Conservation (phyloP, 129 eudicot genomes). For the Logfia minima region DNA sequence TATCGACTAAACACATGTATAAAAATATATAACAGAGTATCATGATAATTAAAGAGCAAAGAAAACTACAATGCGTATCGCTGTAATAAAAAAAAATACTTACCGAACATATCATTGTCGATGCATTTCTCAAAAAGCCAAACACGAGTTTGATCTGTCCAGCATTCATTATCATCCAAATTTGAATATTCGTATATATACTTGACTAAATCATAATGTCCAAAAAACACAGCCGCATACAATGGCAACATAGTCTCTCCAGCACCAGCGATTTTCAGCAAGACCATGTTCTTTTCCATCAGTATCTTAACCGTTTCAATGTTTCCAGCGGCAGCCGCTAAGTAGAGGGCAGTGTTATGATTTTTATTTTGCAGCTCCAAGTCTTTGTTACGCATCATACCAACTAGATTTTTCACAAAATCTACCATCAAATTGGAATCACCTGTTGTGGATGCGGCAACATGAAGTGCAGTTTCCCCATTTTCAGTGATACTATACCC, state of each 20-base stretch:
- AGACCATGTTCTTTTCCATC: not conserved
- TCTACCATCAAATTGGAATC: not conserved
- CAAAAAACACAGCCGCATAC: conserved; percentile 4
- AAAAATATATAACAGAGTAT: not conserved
- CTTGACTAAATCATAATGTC: not conserved
- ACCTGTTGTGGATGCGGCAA: not conserved
- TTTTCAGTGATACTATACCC: not conserved
- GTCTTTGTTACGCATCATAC: not conserved
- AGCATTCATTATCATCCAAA: not conserved
- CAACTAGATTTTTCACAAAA: not conserved
- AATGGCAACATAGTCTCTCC: not conserved
- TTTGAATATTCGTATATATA: not conserved
- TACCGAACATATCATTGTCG: conserved; percentile 6
- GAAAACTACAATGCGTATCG: not conserved
- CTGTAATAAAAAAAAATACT: not conserved
- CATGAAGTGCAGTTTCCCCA: not conserved
- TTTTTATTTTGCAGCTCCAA: not conserved
- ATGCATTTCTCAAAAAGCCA: not conserved
- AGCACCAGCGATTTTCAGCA: not conserved
- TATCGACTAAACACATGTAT: too few relatives aligned
- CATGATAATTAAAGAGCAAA: not conserved
- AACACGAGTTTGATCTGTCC: not conserved
- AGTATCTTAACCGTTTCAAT: not conserved
- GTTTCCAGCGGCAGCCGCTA: not conserved
- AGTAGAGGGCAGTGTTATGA: not conserved